Conservation (phyloP, 441 rosid species). For the Bruguiera hainesii region DNA sequence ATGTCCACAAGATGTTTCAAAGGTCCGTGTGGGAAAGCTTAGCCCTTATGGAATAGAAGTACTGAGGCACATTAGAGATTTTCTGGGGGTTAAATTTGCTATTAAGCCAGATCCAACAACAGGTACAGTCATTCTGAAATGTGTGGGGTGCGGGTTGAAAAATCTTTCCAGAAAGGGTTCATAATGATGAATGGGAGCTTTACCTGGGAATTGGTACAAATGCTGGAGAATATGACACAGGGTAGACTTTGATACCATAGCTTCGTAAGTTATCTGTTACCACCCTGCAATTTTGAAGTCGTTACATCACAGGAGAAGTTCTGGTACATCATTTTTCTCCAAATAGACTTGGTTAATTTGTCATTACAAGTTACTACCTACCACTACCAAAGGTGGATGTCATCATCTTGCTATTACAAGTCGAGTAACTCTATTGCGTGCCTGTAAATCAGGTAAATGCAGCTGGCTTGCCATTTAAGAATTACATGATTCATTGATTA, state of each 20-base stretch:
- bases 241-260: neutral
- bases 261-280: neutral
- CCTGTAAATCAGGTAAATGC: too few species aligned
- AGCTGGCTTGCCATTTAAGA: too few species aligned
- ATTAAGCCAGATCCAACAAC: conserved; percentile 69
- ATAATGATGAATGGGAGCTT: conserved; percentile 18
- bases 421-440: too few species aligned
- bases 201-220: neutral
- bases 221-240: too few species aligned
- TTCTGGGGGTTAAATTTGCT: conserved; percentile 57
- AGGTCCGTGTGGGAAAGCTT: conserved; percentile 80
- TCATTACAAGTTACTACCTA: too few species aligned
- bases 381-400: too few species aligned
- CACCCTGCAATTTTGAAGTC: too few species aligned
- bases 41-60: conserved; percentile 74
- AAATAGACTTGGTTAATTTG: too few species aligned
- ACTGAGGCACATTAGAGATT: conserved; percentile 60
- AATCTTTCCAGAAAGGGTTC: conserved; percentile 73
- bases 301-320: too few species aligned
- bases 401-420: too few species aligned
- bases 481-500: too few species aligned
- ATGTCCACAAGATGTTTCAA: conserved; percentile 72
- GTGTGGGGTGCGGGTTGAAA: conserved; percentile 69
- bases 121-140: conserved; percentile 64
- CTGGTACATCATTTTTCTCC: too few species aligned